These are phyloP conservation scores for Neurospora sp. DNA, from an alignment of 2,329 filamentous ascomycete genomes.

Conservation along the genomic window DNA sequence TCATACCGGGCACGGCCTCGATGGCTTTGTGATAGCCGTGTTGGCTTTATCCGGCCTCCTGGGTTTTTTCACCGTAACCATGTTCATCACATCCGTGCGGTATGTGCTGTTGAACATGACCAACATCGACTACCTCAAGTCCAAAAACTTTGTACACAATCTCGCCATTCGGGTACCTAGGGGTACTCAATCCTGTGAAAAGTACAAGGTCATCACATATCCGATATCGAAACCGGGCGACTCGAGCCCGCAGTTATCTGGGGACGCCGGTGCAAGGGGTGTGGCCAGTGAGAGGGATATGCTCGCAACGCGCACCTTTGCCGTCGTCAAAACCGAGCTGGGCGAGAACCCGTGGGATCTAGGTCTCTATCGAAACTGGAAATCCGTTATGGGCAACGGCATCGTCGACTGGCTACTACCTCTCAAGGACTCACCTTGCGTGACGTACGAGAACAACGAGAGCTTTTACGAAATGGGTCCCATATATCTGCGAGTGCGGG, in stretches of 20 bases:
- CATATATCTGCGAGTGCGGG: constrained; percentile 46
- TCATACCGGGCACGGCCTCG: constrained; percentile 28
- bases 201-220: constrained; percentile 47
- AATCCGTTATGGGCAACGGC: constrained; percentile 66
- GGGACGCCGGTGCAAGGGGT: constrained; percentile 8
- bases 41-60: constrained; percentile 64
- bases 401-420: constrained; percentile 74
- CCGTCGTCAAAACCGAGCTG: constrained; percentile 61
- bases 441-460: constrained; percentile 52
- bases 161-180: constrained; percentile 64
- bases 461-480: constrained; percentile 62
- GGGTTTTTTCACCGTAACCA: constrained; percentile 67
- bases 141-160: constrained; percentile 52
- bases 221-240: constrained; percentile 33
- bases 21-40: constrained; percentile 56
- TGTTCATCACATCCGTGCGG: constrained; percentile 63
- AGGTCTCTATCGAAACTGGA: constrained; percentile 60
- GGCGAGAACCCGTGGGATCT: constrained; percentile 84
- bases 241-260: constrained; percentile 19
- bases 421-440: constrained; percentile 63
- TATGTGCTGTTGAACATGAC: constrained; percentile 67
- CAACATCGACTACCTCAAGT: constrained; percentile 69
- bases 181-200: constrained; percentile 30
- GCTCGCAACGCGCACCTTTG: constrained; percentile 58
- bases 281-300: constrained; percentile 27